Evolutionary conservation across 306 rosid genomes (phyloP).

Genomic region (Phaseolus lunatus): DNA sequence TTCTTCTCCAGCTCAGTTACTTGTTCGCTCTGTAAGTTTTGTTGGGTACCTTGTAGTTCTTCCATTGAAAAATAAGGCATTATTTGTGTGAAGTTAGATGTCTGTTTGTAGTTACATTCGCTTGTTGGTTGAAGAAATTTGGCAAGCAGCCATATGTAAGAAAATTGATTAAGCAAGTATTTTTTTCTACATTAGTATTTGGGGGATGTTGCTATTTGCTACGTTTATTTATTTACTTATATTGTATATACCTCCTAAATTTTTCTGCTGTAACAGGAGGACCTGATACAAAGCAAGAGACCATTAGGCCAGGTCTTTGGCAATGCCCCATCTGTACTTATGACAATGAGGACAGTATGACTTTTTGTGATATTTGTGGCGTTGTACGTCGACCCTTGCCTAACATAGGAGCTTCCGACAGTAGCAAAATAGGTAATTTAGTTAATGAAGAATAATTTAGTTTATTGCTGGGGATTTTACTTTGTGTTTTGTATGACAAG

Average conservation of each 20-base stretch:
- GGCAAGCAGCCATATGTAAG: no score
- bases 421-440: conserved; percentile 67
- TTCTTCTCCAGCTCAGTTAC: background rate
- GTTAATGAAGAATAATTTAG: conserved; percentile 35
- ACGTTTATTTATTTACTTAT: background rate
- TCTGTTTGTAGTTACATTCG: no score
- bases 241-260: conserved; percentile 14
- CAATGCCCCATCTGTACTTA: conserved; percentile 84
- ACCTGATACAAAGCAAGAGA: conserved; percentile 57
- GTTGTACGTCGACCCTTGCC: conserved; percentile 68
- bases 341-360: conserved; percentile 80
- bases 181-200: conserved; percentile 2
- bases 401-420: conserved; percentile 42
- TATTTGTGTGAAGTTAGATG: no score
- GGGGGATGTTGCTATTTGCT: conserved; percentile 1
- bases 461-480: conserved; percentile 12
- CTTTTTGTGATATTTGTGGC: conserved; percentile 88
- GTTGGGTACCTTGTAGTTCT: background rate
- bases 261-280: conserved; percentile 52
- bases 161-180: background rate
- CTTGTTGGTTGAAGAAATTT: no score
- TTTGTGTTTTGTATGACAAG: conserved; percentile 38
- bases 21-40: background rate
- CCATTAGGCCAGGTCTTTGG: conserved; percentile 62
- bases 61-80: background rate